A percentile compares a stretch with the other conserved stretches of the same genome.
These are phyloP conservation scores for Bipolaris sorokiniana DNA, from an alignment of 2,329 filamentous ascomycete species.

Conservation along the genomic window DNA sequence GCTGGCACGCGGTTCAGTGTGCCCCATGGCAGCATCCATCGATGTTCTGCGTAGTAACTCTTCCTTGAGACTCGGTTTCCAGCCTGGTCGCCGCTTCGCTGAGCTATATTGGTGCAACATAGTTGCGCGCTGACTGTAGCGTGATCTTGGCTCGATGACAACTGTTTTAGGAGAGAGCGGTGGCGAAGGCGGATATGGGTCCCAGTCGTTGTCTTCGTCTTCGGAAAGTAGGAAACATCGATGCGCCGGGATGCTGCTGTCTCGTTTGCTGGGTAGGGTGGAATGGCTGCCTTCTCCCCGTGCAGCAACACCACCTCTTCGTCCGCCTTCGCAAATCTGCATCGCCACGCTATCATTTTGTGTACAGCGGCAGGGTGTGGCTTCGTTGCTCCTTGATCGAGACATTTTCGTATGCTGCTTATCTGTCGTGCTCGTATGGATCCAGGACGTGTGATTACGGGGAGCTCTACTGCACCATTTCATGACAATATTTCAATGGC, in stretches of 20 bases:
- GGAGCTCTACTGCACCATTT: neutral
- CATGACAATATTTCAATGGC: neutral
- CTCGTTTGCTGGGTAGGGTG: slow-evolving; percentile 10
- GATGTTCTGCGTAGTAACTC: slow-evolving; percentile 21
- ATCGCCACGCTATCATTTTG: slow-evolving; percentile 2
- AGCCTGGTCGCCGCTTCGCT: slow-evolving; percentile 26
- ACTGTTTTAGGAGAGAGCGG: slow-evolving; percentile 27
- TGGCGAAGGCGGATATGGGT: slow-evolving; percentile 10
- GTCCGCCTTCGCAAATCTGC: slow-evolving; percentile 17
- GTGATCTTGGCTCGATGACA: slow-evolving; percentile 5
- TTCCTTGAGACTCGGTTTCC: slow-evolving; percentile 35
- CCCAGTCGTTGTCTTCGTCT: slow-evolving; percentile 19
- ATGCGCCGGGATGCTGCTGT: slow-evolving; percentile 25
- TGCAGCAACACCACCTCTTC: slow-evolving; percentile 38
- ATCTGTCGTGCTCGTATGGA: neutral
- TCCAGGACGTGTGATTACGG: neutral
- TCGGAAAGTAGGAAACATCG: slow-evolving; percentile 21
- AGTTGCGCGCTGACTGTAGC: slow-evolving; percentile 5
- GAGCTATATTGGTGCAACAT: slow-evolving; percentile 19
- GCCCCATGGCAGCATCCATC: slow-evolving; percentile 18
- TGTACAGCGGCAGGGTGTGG: neutral
- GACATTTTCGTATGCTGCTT: neutral
- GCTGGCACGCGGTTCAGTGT: slow-evolving; percentile 1
- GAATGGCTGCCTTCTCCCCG: slow-evolving; percentile 25
- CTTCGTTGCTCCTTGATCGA: neutral